Evolutionary conservation across 1,284 basidiomycete genomes (phyloP), one percentile per base, ranked within the genome.

Genomic region (Somion occarium): DNA sequence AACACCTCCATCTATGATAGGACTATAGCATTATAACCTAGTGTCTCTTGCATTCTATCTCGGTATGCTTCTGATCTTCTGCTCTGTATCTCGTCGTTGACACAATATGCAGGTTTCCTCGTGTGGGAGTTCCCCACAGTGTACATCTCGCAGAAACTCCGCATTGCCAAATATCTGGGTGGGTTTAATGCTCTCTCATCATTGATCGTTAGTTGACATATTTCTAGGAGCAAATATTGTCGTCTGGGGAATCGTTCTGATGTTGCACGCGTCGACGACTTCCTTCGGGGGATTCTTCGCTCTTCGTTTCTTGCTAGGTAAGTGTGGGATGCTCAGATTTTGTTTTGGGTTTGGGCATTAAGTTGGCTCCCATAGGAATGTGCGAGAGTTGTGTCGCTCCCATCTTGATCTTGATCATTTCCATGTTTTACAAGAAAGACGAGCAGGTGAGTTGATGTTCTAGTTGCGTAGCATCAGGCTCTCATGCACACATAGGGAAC

Each of bases 361-460:
- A 11, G 4, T 3, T 25, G 23, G 4, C 24, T 15, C 22, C 24
- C 38, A 20, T 38, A 83, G 83, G 84, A 42, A 83, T 85, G 82
- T 79, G 77, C 56, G 82, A 85, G 63, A 75, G 74, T 55, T 83
- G 80, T 54, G 82, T 85, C 2, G 75, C 80, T 7, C 84, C 82
- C 0, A 80, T 76, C 54, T 68, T 86, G 26, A 79, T 87, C 59
- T 64, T 85, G 43, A 75, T 84, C 46, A 77, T 86, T 30, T 78
- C 79, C 4, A 83, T 83, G 76, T 85, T 83, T 62, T 85, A 85
- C 64, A 83, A 80, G 68, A 85, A 83, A 65, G 69, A 82, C 48
- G 83, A 86, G 58, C 84, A 86, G 68, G 79, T 73, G 44, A 34
- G 65, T 46, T 5, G 19, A 42, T 5, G 11, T 25, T 23, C 12